These are phyloP conservation scores for Otatea glauca DNA, from an alignment of 176 grass and related monocot species.

Conservation along the genomic window DNA sequence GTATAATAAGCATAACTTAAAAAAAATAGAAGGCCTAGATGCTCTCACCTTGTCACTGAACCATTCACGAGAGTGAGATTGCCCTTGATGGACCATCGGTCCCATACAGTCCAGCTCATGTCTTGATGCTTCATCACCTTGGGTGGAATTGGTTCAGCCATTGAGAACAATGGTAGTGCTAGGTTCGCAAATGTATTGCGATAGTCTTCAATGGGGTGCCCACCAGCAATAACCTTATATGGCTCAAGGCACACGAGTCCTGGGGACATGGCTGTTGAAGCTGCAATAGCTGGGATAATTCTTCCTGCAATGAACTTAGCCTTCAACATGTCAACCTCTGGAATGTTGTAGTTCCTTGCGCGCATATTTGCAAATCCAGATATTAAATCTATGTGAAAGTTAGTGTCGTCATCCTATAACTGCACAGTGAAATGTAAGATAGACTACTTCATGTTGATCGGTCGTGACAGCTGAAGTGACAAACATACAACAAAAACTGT, in stretches of 20 bases:
- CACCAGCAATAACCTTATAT: constrained; percentile 70
- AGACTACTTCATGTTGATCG: not conserved
- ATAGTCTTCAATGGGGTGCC: constrained; percentile 69
- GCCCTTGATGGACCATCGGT: constrained; percentile 68
- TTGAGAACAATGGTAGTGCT: constrained; percentile 69
- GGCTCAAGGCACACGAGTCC: constrained; percentile 74
- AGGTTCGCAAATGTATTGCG: constrained; percentile 87
- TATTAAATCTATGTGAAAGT: constrained; percentile 85
- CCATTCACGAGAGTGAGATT: constrained; percentile 62
- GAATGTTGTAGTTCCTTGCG: constrained; percentile 77
- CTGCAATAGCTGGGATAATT: constrained; percentile 75
- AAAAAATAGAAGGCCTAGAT: too few species aligned
- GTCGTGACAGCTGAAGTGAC: not conserved
- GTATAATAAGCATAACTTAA: too few species aligned
- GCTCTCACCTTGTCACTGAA: constrained; percentile 59
- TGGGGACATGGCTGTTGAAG: constrained; percentile 82
- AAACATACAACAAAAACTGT: not conserved
- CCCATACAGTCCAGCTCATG: constrained; percentile 76
- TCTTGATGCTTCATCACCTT: constrained; percentile 75
- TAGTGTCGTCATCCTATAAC: constrained; percentile 77
- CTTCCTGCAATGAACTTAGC: constrained; percentile 81
- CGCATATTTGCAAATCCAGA: constrained; percentile 82
- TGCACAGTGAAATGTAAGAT: not conserved
- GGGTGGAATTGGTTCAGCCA: constrained; percentile 68
- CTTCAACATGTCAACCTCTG: constrained; percentile 78